phyloP scores from a whole-genome alignment of 2,329 filamentous ascomycete species.

The Pseudogymnoascus sp. region DNA sequence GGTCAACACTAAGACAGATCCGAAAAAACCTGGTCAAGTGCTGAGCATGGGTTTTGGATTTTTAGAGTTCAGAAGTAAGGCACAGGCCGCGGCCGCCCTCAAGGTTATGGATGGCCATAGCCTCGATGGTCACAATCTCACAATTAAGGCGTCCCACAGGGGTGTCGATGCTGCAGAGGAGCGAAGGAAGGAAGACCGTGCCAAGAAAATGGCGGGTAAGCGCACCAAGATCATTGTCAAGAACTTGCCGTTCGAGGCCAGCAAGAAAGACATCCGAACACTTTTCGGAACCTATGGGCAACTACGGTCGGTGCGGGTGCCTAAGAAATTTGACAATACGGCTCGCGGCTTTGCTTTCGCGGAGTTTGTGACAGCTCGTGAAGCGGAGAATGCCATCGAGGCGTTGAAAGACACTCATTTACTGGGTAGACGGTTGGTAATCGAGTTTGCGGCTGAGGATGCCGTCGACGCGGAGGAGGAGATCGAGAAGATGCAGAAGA shows the following conservation, averaged over 20 bases:
- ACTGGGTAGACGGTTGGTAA: conserved; percentile 76
- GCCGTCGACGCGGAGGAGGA: conserved; percentile 89
- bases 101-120: conserved; percentile 80
- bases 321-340: conserved; percentile 85
- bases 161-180: conserved; percentile 83
- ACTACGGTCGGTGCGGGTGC: conserved; percentile 83
- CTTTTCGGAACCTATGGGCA: conserved; percentile 88
- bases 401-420: conserved; percentile 89
- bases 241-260: conserved; percentile 92
- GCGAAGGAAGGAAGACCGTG: conserved; percentile 70
- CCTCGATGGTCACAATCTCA: conserved; percentile 78
- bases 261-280: conserved; percentile 82
- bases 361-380: conserved; percentile 84
- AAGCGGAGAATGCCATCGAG: conserved; percentile 85
- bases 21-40: conserved; percentile 79
- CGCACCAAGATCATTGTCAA: conserved; percentile 95
- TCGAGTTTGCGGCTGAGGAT: conserved; percentile 87
- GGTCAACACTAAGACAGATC: conserved; percentile 88
- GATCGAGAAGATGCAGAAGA: conserved; percentile 94
- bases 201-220: conserved; percentile 68
- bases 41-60: conserved; percentile 98
- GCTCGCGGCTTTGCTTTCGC: conserved; percentile 95
- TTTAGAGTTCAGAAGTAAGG: conserved; percentile 73
- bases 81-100: conserved; percentile 70
- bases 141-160: conserved; percentile 80